Evolutionary conservation across 2,329 filamentous ascomycete species (phyloP).

Genomic region (Ambrosiella xylebori): DNA sequence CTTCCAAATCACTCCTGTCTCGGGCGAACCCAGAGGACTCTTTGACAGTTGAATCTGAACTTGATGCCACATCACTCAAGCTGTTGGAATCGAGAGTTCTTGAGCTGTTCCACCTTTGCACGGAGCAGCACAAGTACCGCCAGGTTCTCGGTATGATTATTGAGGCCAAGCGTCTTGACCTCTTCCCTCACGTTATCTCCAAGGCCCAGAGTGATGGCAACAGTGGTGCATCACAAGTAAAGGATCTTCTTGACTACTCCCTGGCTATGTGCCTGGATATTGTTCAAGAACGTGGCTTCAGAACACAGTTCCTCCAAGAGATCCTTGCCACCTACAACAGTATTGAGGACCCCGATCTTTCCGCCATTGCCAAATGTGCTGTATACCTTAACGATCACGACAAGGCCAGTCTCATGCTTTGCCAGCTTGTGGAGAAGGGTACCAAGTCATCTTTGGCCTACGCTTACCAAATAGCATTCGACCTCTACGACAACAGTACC

Average conservation of each 20-base stretch:
- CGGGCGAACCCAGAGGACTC: constrained; percentile 24
- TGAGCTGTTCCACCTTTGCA: constrained; percentile 72
- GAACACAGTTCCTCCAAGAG: constrained; percentile 68
- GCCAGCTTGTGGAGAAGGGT: constrained; percentile 61
- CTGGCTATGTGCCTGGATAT: constrained; percentile 94
- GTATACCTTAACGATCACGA: constrained; percentile 88
- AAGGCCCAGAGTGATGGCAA: constrained; percentile 60
- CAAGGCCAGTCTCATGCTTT: constrained; percentile 74
- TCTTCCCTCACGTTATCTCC: constrained; percentile 72
- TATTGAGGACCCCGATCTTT: constrained; percentile 85
- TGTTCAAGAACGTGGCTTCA: constrained; percentile 78
- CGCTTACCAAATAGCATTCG: constrained; percentile 95
- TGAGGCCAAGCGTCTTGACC: constrained; percentile 79
- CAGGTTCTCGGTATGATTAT: constrained; percentile 95
- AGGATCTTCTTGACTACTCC: constrained; percentile 90
- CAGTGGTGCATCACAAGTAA: constrained; percentile 50
- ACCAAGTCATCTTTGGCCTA: constrained; percentile 65
- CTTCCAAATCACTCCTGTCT: constrained; percentile 88
- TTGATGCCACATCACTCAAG: not conserved
- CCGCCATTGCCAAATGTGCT: constrained; percentile 93
- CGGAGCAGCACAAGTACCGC: constrained; percentile 70
- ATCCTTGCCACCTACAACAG: constrained; percentile 93
- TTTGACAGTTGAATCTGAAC: constrained; percentile 35
- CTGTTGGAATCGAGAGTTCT: constrained; percentile 36
- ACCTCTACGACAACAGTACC: constrained; percentile 95